Evolutionary conservation across 2,329 filamentous ascomycete genomes (phyloP), one percentile per base, ranked within the genome.

Genomic region (Ploettnerulaceae sp.): DNA sequence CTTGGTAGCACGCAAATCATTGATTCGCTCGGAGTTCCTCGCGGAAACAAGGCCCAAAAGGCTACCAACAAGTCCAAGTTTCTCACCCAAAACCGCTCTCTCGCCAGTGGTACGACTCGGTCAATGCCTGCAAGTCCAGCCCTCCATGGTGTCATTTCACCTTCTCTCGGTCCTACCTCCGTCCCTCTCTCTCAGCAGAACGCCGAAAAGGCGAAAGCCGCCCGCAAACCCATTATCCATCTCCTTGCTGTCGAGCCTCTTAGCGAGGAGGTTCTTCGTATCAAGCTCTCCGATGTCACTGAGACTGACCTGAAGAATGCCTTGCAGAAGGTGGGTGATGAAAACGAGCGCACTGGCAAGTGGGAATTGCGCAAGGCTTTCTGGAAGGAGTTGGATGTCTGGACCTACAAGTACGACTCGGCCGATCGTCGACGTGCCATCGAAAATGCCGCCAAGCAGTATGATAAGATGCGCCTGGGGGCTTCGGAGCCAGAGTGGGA

Each of bases 331-430:
- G 76, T 80, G 17, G 79, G 76, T 22, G 73, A 76, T 47, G 71
- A 71, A 44, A 69, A 74, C 47, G 52, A 68, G 4, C 62, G 67
- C 2, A 66, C 66, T 4, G 70, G 75, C 50, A 78, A 71, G 54
- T 84, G 75, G 71, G 64, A 68, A 25, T 64, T 83, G 55, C 72
- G 74, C 51, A 79, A 76, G 64, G 66, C 69, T 18, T 77, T 72
- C 52, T 84, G 75, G 73, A 81, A 75, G 62, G 80, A 84, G 53
- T 69, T 84, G 11, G 79, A 84, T 54, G 76, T 82, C 17, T 84
- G 76, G 72, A 74, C 71, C 47, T 81, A 81, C 61, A 67, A 74
- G 21, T 84, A 83, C 58, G 67, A 69, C 34, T 69, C 63, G 14
- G 71, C 75, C 24, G 72, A 79, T 50, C 74, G 80, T 22, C 70